A percentile compares a stretch with the other conserved stretches of the same genome.
Evolutionary conservation across 106 monocot species (phyloP).

Genomic region (Apostasia ramifera): DNA sequence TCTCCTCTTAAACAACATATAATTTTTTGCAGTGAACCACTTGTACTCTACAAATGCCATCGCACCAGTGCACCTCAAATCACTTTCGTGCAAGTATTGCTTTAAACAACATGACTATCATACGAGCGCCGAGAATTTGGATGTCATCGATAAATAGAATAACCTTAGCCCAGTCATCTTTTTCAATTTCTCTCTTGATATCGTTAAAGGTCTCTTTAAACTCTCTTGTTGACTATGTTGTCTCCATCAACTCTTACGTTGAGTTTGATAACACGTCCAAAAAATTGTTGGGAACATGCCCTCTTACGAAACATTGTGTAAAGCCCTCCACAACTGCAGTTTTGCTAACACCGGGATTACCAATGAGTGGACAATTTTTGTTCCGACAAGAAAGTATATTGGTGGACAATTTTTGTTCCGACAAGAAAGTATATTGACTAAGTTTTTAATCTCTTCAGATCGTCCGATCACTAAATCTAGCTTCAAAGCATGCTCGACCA

Average conservation of each 20-base stretch:
- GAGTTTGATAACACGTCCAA: slow-evolving; percentile 50
- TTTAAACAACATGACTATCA: slow-evolving; percentile 49
- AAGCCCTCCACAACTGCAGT: slow-evolving; percentile 71
- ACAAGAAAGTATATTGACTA: slow-evolving; percentile 19
- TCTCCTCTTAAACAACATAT: slow-evolving; percentile 34
- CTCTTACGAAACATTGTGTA: slow-evolving; percentile 55
- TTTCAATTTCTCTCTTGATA: slow-evolving; percentile 58
- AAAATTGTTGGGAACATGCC: slow-evolving; percentile 56
- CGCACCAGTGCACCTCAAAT: slow-evolving; percentile 57
- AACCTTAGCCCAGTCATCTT: slow-evolving; percentile 49
- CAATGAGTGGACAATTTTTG: slow-evolving; percentile 67
- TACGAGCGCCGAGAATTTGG: slow-evolving; percentile 59
- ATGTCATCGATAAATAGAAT: slow-evolving; percentile 74
- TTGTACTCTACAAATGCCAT: slow-evolving; percentile 61
- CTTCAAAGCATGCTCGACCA: too few relatives aligned
- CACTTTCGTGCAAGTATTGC: slow-evolving; percentile 63
- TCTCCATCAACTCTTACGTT: slow-evolving; percentile 57
- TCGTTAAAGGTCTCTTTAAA: slow-evolving; percentile 63
- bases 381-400: slow-evolving; percentile 48
- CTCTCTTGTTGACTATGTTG: slow-evolving; percentile 50
- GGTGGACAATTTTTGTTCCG: slow-evolving; percentile 61
- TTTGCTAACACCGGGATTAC: slow-evolving; percentile 74
- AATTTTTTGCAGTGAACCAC: slow-evolving; percentile 57
- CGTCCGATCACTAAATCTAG: too few relatives aligned
- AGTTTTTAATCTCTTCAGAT: too few relatives aligned